Base-by-base conservation (phyloP, 164 flowering plant species). In the Berberis vulgaris region DNA sequence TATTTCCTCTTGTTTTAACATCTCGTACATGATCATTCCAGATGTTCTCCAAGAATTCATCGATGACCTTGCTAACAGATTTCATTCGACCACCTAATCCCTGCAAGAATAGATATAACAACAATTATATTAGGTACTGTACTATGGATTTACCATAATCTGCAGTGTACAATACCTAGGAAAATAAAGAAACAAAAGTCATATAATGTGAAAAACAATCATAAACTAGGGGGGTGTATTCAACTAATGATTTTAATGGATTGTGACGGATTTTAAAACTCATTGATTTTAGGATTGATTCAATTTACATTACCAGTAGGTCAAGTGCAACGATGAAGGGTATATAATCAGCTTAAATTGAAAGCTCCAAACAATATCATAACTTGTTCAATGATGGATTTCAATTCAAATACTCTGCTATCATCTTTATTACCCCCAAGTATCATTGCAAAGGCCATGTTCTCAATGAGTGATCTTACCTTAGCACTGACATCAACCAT, bases 401-500 rank as follows among this genome's bases (percentile, higher is more conserved):
- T 77, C 64, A 81, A 80, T 1, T 82, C 80, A 2, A 62, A 62
- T 9, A 26, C 26, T 26, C 26, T 26, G 26, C 69, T 75, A 62
- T 73, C 76, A 45, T 76, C 75, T 1, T 80, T 83, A 72, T 83
- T 83, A 72, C 73, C 74, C 42, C 84, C 84, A 55, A 79, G 66
- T 38, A 79, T 74, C 83, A 79, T 79, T 63, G 38, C 11, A 41
- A 74, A 80, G 2, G 72, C 67, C 59, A 70, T 67, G 10, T 70
- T 63, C 3, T 72, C 58, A 1, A 45, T 66, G 6, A 72, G 61
- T 4, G 70, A 62, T 5, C 72, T 65, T 8, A 65, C 59, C 73
- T 41, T 67, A 0, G 72, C 67, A 38, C 71, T 70, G 9, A 78
- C 41, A 60, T 73, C 71, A 6, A 60, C 40, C 41, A 9, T 8